phyloP scores from a whole-genome alignment of 768 basidiomycete genomes.

The Pilatotrama ljubarskyi region DNA sequence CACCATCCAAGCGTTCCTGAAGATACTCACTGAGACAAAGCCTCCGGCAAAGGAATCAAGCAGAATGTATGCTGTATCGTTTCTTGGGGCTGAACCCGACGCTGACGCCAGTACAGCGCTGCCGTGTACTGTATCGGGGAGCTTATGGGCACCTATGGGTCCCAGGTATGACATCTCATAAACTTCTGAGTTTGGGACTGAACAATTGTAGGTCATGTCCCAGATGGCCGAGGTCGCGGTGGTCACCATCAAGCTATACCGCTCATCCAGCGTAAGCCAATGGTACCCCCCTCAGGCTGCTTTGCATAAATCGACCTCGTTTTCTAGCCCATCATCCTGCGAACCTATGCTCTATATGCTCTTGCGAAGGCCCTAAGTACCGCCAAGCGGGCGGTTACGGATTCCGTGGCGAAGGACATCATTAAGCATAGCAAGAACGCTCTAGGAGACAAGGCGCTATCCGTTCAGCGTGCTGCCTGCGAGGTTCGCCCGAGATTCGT shows the following conservation, averaged over 20 bases:
- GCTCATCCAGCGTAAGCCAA: slow-evolving; percentile 66
- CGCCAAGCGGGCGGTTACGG: slow-evolving; percentile 83
- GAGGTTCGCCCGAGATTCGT: slow-evolving; percentile 50
- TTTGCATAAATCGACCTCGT: neutral
- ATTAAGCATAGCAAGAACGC: slow-evolving; percentile 78
- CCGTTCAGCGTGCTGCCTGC: slow-evolving; percentile 82
- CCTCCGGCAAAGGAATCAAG: slow-evolving; percentile 57
- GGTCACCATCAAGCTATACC: slow-evolving; percentile 65
- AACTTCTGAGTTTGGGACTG: neutral
- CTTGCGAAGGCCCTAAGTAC: slow-evolving; percentile 78
- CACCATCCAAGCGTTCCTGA: slow-evolving; percentile 75
- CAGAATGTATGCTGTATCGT: slow-evolving; percentile 56
- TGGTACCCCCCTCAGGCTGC: neutral
- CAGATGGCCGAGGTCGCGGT: slow-evolving; percentile 84
- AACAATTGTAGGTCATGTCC: slow-evolving; percentile 78
- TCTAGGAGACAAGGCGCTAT: slow-evolving; percentile 78
- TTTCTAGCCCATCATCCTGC: slow-evolving; percentile 71
- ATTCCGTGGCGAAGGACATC: slow-evolving; percentile 75
- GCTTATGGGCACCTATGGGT: slow-evolving; percentile 80
- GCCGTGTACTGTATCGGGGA: slow-evolving; percentile 88
- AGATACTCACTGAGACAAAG: slow-evolving; percentile 73
- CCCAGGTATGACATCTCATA: slow-evolving; percentile 60
- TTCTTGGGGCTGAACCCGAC: neutral
- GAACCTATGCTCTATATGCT: slow-evolving; percentile 76
- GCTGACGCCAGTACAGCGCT: slow-evolving; percentile 49